Evolutionary conservation across 352 stramenopile species (phyloP).

Genomic region (Achlya hypogyna): DNA sequence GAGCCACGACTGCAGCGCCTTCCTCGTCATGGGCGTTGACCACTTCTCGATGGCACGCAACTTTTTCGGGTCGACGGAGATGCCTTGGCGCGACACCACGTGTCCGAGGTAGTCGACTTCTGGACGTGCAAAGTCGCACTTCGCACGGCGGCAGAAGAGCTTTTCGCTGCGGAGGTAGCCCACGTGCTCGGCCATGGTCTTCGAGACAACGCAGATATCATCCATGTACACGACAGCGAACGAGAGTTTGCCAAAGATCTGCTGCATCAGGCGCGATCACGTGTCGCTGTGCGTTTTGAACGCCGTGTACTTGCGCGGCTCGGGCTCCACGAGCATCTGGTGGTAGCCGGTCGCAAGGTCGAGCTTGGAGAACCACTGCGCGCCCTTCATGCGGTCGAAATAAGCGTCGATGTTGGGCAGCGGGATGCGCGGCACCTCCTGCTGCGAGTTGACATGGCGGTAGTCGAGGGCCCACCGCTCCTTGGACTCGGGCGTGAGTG

Average conservation of each 20-base stretch:
- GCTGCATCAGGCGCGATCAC: conserved; percentile 10
- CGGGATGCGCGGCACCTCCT: conserved; percentile 21
- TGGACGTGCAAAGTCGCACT: conserved; percentile 9
- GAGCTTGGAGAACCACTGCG: conserved; percentile 4
- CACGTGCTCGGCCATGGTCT: background rate
- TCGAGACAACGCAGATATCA: conserved; percentile 16
- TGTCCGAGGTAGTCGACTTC: conserved; percentile 20
- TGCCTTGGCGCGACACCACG: conserved; percentile 7
- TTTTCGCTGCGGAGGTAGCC: background rate
- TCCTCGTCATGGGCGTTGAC: conserved; percentile 5
- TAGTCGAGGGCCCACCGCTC: conserved; percentile 22
- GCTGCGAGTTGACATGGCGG: conserved; percentile 19
- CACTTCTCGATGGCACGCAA: conserved; percentile 4
- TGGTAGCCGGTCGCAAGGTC: conserved; percentile 21
- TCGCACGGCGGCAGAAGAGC: background rate
- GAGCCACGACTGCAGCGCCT: conserved; percentile 22
- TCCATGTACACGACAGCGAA: conserved; percentile 14
- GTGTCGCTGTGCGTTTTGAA: background rate
- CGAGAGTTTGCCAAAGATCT: background rate
- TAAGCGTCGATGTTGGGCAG: conserved; percentile 23
- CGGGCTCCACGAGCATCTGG: conserved; percentile 4
- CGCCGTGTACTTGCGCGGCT: background rate
- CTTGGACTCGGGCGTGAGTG: background rate
- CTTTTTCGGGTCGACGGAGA: conserved; percentile 18
- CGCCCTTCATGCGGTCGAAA: conserved; percentile 19